Conservation (phyloP, 768 basidiomycete species). For the Terana coerulea region DNA sequence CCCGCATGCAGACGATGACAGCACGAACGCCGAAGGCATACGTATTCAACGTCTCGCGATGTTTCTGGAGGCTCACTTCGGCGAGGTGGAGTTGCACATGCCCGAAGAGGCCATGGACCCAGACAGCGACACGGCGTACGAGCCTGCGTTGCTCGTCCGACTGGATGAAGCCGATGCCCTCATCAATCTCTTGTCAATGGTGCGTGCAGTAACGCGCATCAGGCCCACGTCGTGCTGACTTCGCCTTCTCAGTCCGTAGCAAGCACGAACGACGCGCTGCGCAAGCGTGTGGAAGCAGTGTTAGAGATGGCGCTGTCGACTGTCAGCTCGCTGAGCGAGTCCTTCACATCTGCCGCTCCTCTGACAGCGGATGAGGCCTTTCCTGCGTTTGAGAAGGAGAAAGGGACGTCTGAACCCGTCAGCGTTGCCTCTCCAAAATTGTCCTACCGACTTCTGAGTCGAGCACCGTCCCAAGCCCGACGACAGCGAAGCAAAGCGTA, state of each 20-base stretch:
- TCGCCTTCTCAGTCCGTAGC: constrained; percentile 62
- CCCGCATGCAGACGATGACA: constrained; percentile 62
- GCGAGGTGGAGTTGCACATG: constrained; percentile 81
- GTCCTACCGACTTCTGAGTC: neutral
- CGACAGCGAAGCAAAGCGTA: neutral
- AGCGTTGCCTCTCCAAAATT: neutral
- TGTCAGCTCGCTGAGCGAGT: constrained; percentile 69
- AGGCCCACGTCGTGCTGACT: too few relatives aligned
- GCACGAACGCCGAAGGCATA: constrained; percentile 33
- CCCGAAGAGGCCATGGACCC: constrained; percentile 50
- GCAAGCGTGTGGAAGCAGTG: constrained; percentile 78
- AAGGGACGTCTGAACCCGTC: neutral
- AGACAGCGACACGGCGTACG: constrained; percentile 48
- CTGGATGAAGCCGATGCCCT: constrained; percentile 82
- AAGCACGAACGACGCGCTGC: constrained; percentile 69
- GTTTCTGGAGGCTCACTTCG: constrained; percentile 96
- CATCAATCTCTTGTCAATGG: constrained; percentile 83
- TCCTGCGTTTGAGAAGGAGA: constrained; percentile 4
- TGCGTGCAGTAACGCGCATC: too few relatives aligned
- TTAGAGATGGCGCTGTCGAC: constrained; percentile 91
- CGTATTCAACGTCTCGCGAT: constrained; percentile 65
- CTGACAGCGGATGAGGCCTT: constrained; percentile 4
- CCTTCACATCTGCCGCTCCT: constrained; percentile 41
- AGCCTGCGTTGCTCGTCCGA: constrained; percentile 72
- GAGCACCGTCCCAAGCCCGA: neutral